Evolutionary conservation across 1,139 yeast species (phyloP).

Genomic region (Oligophagozyma castellii): DNA sequence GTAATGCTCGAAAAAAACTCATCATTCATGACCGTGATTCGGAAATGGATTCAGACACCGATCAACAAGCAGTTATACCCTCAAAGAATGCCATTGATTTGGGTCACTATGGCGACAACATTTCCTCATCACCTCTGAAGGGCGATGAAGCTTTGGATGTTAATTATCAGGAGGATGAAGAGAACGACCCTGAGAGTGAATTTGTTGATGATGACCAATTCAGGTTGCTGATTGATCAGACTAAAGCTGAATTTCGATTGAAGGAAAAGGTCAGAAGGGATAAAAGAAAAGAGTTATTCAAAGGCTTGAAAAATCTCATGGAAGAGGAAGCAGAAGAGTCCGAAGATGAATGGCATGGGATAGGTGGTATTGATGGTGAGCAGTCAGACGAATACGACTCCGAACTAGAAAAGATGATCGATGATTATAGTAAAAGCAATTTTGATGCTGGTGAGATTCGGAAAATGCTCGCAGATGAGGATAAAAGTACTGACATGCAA

Average conservation of each 20-base stretch:
- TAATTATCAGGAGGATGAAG: slow-evolving; percentile 5
- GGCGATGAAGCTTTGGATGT: slow-evolving; percentile 9
- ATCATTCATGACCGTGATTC: slow-evolving; percentile 3
- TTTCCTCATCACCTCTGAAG: slow-evolving; percentile 9
- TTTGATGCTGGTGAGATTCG: slow-evolving; percentile 49
- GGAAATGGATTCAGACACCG: slow-evolving; percentile 4
- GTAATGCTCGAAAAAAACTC: background rate
- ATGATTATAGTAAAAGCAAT: slow-evolving; percentile 50
- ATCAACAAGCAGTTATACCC: background rate
- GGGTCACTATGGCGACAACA: slow-evolving; percentile 26
- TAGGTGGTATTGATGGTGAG: slow-evolving; percentile 77
- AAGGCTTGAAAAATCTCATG: slow-evolving; percentile 25
- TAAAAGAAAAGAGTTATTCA: slow-evolving; percentile 29
- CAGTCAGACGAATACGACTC: slow-evolving; percentile 51
- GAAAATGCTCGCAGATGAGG: slow-evolving; percentile 50
- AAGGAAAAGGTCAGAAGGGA: slow-evolving; percentile 24
- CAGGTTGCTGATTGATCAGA: background rate
- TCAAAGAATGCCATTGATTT: slow-evolving; percentile 17
- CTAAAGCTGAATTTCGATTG: no score
- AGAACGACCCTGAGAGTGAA: slow-evolving; percentile 5
- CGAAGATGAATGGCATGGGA: slow-evolving; percentile 90
- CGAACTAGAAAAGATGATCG: slow-evolving; percentile 73
- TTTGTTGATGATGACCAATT: slow-evolving; percentile 3
- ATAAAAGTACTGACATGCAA: slow-evolving; percentile 53
- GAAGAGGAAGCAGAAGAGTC: slow-evolving; percentile 81